Evolutionary conservation across 2,329 filamentous ascomycete species (phyloP).

Genomic region (Fusarium pilosicola): DNA sequence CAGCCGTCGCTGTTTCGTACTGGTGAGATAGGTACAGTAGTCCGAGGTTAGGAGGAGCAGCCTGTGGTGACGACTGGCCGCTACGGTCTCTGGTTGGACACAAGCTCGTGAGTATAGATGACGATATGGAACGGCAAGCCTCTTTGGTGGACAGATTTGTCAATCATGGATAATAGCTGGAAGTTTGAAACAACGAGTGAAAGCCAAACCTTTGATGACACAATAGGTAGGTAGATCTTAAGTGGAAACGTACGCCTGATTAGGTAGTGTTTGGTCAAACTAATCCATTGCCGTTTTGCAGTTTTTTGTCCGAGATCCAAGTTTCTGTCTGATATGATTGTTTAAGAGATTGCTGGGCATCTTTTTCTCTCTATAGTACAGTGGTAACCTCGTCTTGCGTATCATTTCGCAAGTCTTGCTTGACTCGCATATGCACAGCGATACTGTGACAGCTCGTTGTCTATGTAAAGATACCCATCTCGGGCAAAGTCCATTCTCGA

Average conservation of each 20-base stretch:
- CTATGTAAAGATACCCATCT: background rate
- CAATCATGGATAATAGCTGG: slow-evolving; percentile 18
- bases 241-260: background rate
- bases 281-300: slow-evolving; percentile 9
- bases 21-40: background rate
- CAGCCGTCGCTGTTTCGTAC: slow-evolving; percentile 14
- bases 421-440: slow-evolving; percentile 13
- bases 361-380: background rate
- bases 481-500: background rate
- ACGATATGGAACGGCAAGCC: slow-evolving; percentile 12
- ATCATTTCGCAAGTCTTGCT: slow-evolving; percentile 20
- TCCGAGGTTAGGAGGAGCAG: slow-evolving; percentile 28
- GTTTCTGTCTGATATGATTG: slow-evolving; percentile 11
- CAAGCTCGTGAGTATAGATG: slow-evolving; percentile 1
- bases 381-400: slow-evolving; percentile 9
- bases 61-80: slow-evolving; percentile 27
- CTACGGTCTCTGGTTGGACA: slow-evolving; percentile 33
- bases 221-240: background rate
- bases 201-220: slow-evolving; percentile 25
- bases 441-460: slow-evolving; percentile 3
- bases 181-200: slow-evolving; percentile 31
- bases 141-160: slow-evolving; percentile 21
- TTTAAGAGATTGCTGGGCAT: background rate
- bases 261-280: slow-evolving; percentile 7
- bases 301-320: slow-evolving; percentile 8